Base-by-base conservation (phyloP, 441 rosid genomes). In the Theobroma grandiflorum region DNA sequence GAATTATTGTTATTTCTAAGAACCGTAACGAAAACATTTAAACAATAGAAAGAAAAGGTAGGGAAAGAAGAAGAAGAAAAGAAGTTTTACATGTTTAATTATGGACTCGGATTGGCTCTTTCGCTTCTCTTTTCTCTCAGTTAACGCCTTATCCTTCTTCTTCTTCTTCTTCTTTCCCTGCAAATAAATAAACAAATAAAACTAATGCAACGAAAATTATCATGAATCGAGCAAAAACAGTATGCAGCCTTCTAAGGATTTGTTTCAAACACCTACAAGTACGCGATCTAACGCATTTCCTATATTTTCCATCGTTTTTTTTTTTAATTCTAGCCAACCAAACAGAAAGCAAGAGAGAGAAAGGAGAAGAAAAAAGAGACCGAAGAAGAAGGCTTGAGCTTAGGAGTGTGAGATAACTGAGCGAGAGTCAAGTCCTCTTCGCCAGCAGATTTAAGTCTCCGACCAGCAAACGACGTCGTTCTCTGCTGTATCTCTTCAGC, bases 51-150 rank as follows among this genome's bases (percentile, higher is more conserved):
- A 31, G 37, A 18, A 6, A 8, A 15, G 68, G n/a, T 15, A 35
- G 37, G 11, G 31, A 79, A 11, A 49, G 52, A 69, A 45, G 6
- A 22, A 62, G 33, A 26, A 10, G 69, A 50, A 26, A 26, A 26
- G 47, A 37, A 55, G 11, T 15, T 87, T 83, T 82, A 86, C 91
- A 47, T 78, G 85, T 66, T 84, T 85, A 31, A 76, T 43, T 75
- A 84, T 82, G 33, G 88, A 73, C 74, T 85, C 86, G 14, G 92
- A 80, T 63, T 80, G 80, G 67, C 81, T 72, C 78, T 83, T 89
- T 11, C 72, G 84, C 76, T 83, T 82, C 15, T 42, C 78, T 2
- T 76, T 83, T 50, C 61, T 87, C 83, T 83, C 84, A 65, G 79
- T 55, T 18, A 26, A 76, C 47, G 80, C 18, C 74, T 78, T 82